phyloP scores from a whole-genome alignment of 1,139 yeast genomes.

The Tardiomyces blankii region DNA sequence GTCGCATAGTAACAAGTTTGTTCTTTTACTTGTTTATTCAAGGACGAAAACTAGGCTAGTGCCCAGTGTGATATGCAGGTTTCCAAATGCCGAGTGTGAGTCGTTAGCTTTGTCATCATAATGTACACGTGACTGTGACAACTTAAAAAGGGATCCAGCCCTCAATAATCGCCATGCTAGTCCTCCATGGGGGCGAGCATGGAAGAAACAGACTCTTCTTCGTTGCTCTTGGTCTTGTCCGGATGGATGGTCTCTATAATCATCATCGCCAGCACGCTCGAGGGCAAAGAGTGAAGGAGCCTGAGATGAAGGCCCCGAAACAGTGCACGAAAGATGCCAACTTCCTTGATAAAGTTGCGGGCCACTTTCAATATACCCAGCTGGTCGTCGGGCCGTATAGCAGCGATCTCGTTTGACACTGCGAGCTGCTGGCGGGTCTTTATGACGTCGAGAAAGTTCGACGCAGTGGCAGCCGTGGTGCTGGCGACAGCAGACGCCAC shows the following conservation, averaged over 20 bases:
- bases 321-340: constrained; percentile 27
- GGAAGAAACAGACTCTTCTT: not conserved
- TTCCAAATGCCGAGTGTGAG: not conserved
- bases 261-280: constrained; percentile 30
- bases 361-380: constrained; percentile 26
- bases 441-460: constrained; percentile 32
- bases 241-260: constrained; percentile 32
- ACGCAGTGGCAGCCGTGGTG: constrained; percentile 27
- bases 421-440: constrained; percentile 36
- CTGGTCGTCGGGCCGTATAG: constrained; percentile 29
- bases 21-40: too few species aligned
- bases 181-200: not conserved
- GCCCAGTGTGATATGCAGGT: too few species aligned
- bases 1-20: too few species aligned
- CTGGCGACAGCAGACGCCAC: constrained; percentile 29
- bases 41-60: too few species aligned
- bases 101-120: not conserved
- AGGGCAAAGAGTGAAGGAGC: constrained; percentile 29
- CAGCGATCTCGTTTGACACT: constrained; percentile 27
- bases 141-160: not conserved
- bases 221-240: constrained; percentile 11
- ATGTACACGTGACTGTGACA: not conserved
- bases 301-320: constrained; percentile 29
- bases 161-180: not conserved
- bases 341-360: constrained; percentile 26